Base-by-base conservation (phyloP, 352 stramenopile species). In the Achlya hypogyna region DNA sequence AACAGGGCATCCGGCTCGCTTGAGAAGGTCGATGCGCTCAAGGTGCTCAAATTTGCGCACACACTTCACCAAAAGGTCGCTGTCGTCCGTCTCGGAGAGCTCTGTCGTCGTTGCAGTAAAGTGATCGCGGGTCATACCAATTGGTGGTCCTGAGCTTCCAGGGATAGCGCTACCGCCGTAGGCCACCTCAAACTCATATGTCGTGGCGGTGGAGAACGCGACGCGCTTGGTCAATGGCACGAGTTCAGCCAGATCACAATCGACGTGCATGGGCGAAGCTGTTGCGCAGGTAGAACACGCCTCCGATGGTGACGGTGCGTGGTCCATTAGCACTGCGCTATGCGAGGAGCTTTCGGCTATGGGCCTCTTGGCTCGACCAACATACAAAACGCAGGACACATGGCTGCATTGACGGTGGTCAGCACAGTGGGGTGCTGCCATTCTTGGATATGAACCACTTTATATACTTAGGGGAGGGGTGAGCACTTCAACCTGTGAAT, bases 131-230 rank as follows among this genome's bases (percentile, higher is more conserved):
- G 60, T 45, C 14, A 67, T 29, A n/a, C 60, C 60, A n/a, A 67
- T 34, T 18, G 60, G 60, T n/a, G 60, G 60, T n/a, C 60, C 60
- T 5, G 60, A 51, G 31, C 47, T 38, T 42, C 29, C 31, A 0
- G 60, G 60, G 4, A 67, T 16, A 4, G 60, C 60, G 34, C 60
- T 67, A 27, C 60, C 60, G 34, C 60, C 60, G 28, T 67, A 49
- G 47, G 27, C 60, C 5, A 67, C 16, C 12, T 59, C 60, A 60
- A 67, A 67, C 16, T 58, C 60, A 23, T 67, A 67, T 8, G 51
- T 58, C 38, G 60, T 67, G 49, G 49, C 60, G 20, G 32, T 25
- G 0, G 42, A 45, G 34, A 67, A 67, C 8, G 9, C 47, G 9
- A 67, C n/a, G 10, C 51, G 45, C 32, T 67, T 67, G 12, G 12